Percentiles rank a stretch among this genome's conserved stretches.
Evolutionary conservation across 2,329 filamentous ascomycete species (phyloP).

Genomic region (Plectosphaerella cucumerina): DNA sequence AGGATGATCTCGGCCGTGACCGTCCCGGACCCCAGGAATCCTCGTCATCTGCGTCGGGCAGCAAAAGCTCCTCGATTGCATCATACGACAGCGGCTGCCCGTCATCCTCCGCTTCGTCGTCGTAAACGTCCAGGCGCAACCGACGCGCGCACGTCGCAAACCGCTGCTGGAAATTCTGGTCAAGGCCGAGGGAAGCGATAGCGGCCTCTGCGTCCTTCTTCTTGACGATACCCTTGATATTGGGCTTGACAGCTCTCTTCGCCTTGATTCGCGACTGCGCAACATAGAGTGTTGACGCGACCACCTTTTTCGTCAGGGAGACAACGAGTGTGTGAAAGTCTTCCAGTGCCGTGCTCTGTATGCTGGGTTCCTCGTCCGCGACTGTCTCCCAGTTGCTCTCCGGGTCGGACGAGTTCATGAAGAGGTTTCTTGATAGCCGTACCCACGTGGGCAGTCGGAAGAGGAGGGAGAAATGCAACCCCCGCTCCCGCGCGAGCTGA

Average conservation of each 20-base stretch:
- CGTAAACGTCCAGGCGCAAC: slow-evolving; percentile 42
- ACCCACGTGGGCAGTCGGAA: slow-evolving; percentile 60
- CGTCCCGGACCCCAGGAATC: neutral
- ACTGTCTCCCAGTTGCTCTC: slow-evolving; percentile 66
- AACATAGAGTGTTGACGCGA: slow-evolving; percentile 66
- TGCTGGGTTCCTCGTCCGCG: slow-evolving; percentile 59
- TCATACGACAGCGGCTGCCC: slow-evolving; percentile 33
- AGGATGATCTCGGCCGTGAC: too few species aligned
- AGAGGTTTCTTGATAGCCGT: slow-evolving; percentile 58
- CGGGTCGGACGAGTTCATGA: slow-evolving; percentile 66
- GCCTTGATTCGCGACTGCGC: slow-evolving; percentile 65
- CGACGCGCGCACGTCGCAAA: slow-evolving; percentile 47
- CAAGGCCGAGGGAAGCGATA: slow-evolving; percentile 40
- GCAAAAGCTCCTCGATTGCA: slow-evolving; percentile 37
- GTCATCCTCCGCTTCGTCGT: slow-evolving; percentile 16
- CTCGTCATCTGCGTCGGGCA: neutral
- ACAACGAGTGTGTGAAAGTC: slow-evolving; percentile 69
- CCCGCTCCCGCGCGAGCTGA: slow-evolving; percentile 10
- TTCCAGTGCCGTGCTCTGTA: slow-evolving; percentile 70
- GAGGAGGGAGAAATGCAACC: slow-evolving; percentile 40
- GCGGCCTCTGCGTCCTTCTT: slow-evolving; percentile 46
- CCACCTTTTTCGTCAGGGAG: slow-evolving; percentile 64
- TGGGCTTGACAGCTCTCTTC: slow-evolving; percentile 24
- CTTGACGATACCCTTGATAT: slow-evolving; percentile 27
- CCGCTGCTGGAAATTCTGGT: slow-evolving; percentile 30